These are phyloP conservation scores for Helichrysum umbraculigerum DNA, from an alignment of 129 eudicot species.

Conservation along the genomic window DNA sequence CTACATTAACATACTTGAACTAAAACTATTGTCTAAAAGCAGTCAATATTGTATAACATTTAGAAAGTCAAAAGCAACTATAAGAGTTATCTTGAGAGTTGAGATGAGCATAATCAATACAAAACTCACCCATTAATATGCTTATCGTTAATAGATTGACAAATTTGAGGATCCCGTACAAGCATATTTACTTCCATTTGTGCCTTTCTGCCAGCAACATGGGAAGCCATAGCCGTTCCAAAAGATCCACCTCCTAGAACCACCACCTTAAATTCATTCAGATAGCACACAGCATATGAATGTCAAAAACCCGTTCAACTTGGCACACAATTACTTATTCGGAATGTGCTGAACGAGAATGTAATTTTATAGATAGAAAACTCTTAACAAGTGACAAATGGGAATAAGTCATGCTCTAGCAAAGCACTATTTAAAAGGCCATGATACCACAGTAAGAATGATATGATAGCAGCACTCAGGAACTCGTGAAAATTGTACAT, in stretches of 20 bases:
- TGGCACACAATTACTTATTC: slow-evolving; percentile 21
- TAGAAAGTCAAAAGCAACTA: slow-evolving; percentile 1
- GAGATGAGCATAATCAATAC: slow-evolving; percentile 10
- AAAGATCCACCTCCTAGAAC: slow-evolving; percentile 98
- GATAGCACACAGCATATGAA: slow-evolving; percentile 20
- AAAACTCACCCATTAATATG: slow-evolving; percentile 62
- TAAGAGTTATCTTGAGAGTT: background rate
- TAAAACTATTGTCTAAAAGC: background rate
- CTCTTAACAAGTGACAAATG: background rate
- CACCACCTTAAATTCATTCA: slow-evolving; percentile 63
- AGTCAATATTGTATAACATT: background rate
- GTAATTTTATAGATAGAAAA: background rate
- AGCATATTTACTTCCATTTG: slow-evolving; percentile 85
- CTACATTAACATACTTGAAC: background rate
- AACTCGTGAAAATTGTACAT: background rate
- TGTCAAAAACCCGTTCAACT: slow-evolving; percentile 22
- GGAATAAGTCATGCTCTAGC: too few species aligned
- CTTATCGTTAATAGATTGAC: slow-evolving; percentile 68
- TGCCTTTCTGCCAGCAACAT: slow-evolving; percentile 77
- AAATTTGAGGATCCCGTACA: slow-evolving; percentile 85
- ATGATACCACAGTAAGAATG: background rate
- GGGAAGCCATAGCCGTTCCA: slow-evolving; percentile 99
- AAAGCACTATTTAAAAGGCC: slow-evolving; percentile 3
- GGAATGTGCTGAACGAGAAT: slow-evolving; percentile 9
- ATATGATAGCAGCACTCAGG: background rate